Evolutionary conservation across 352 stramenopile genomes (phyloP).

Genomic region (Globisporangium heterothallicum): DNA sequence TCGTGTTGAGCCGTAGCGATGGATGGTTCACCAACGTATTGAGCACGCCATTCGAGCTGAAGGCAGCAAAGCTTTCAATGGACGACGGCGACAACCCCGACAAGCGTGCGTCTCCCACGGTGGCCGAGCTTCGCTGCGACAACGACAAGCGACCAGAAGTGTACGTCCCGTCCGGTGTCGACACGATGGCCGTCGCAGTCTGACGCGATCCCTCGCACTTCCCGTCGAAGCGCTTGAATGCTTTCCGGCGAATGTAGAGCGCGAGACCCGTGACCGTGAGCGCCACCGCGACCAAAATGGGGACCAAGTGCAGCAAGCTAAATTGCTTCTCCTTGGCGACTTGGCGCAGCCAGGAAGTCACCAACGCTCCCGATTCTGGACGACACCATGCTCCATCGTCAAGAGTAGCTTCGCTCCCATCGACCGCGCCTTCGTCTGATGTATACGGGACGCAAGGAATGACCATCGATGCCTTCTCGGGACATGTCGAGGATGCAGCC

Average conservation of each 20-base stretch:
- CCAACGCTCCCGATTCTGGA: conserved; percentile 20
- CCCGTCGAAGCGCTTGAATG: conserved; percentile 10
- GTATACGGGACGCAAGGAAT: conserved; percentile 27
- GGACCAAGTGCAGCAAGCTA: conserved; percentile 21
- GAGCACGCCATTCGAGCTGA: conserved; percentile 15
- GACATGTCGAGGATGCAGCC: neutral
- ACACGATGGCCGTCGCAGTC: neutral
- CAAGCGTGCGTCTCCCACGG: conserved; percentile 1
- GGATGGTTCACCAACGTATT: conserved; percentile 20
- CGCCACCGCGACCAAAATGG: conserved; percentile 25
- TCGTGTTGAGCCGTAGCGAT: conserved; percentile 15
- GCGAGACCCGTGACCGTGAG: conserved; percentile 13
- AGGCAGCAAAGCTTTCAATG: conserved; percentile 17
- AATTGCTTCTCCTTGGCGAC: conserved; percentile 15
- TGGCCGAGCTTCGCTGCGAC: conserved; percentile 1
- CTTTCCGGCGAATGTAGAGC: conserved; percentile 19
- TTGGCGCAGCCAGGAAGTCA: conserved; percentile 29
- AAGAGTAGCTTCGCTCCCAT: neutral
- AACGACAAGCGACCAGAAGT: neutral
- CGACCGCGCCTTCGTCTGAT: neutral
- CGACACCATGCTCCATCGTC: conserved; percentile 18
- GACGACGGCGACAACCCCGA: conserved; percentile 12
- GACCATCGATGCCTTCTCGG: conserved; percentile 14
- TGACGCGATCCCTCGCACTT: neutral
- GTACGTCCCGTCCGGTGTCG: conserved; percentile 6